Percentiles rank a stretch among this genome's conserved stretches.
These are phyloP conservation scores for Venturia carpophila DNA, from an alignment of 2,329 filamentous ascomycete species.

Conservation along the genomic window DNA sequence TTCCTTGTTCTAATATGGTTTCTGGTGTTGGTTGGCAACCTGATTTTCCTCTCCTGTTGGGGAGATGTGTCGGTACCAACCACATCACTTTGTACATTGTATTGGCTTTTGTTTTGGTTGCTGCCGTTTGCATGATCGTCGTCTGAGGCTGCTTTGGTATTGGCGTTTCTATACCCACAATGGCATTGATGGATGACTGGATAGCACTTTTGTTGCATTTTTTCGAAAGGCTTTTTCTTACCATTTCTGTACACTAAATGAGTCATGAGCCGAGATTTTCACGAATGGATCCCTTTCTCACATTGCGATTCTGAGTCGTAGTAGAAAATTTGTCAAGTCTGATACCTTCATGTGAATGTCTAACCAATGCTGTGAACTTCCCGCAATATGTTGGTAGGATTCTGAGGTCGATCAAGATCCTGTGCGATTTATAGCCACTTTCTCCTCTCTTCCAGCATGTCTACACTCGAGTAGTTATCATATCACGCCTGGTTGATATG, in stretches of 20 bases:
- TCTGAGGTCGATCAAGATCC: too few species aligned
- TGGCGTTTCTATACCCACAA: conserved; percentile 1
- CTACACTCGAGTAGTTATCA: too few species aligned
- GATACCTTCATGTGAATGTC: too few species aligned
- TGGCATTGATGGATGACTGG: not conserved
- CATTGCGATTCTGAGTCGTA: not conserved
- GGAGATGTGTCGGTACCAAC: conserved; percentile 11
- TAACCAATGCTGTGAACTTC: too few species aligned
- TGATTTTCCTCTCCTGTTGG: conserved; percentile 1
- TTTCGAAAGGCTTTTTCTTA: not conserved
- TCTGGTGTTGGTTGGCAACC: not conserved
- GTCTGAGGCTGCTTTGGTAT: not conserved
- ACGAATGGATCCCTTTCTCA: not conserved
- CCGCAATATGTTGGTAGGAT: too few species aligned
- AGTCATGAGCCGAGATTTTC: not conserved
- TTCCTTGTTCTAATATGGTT: not conserved
- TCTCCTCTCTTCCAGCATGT: too few species aligned
- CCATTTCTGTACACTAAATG: not conserved
- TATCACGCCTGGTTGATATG: too few species aligned
- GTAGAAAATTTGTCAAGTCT: not conserved
- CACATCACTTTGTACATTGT: not conserved
- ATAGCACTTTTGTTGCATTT: not conserved
- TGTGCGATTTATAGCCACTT: too few species aligned
- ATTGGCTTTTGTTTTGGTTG: not conserved
- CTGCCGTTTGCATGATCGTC: not conserved